A percentile compares a stretch with the other conserved stretches of the same genome.
These are phyloP conservation scores for Phytophthora vignae DNA, from an alignment of 352 stramenopile species.

Conservation along the genomic window DNA sequence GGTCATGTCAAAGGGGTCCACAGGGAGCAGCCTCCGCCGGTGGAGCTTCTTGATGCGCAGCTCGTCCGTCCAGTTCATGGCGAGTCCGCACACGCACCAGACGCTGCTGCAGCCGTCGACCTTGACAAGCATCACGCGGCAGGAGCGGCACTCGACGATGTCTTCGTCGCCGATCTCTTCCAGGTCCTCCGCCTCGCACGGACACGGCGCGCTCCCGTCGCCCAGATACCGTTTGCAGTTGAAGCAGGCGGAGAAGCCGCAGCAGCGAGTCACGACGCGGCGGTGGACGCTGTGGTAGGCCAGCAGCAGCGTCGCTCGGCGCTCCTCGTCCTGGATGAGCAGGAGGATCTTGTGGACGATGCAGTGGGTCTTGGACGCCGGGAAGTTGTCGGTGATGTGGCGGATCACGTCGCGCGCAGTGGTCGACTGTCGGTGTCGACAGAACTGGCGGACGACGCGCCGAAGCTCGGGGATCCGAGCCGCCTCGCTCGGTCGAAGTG, in stretches of 20 bases:
- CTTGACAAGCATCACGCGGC: constrained; percentile 57
- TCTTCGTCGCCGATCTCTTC: constrained; percentile 30
- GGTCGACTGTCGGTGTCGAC: constrained; percentile 16
- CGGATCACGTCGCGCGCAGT: constrained; percentile 30
- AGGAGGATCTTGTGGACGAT: constrained; percentile 35
- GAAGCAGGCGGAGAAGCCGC: constrained; percentile 38
- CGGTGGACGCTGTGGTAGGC: constrained; percentile 40
- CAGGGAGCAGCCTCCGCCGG: constrained; percentile 36
- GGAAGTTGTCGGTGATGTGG: constrained; percentile 19
- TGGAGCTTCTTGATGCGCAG: constrained; percentile 19
- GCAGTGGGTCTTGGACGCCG: constrained; percentile 13
- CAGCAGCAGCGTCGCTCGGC: constrained; percentile 52
- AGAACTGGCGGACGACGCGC: constrained; percentile 25
- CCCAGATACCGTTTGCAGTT: constrained; percentile 39
- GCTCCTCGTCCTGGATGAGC: constrained; percentile 49
- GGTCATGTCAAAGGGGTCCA: constrained; percentile 46
- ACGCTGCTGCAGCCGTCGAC: constrained; percentile 56
- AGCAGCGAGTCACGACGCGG: constrained; percentile 46
- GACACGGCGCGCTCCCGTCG: constrained; percentile 12
- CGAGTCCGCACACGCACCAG: constrained; percentile 46
- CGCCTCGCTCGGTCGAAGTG: constrained; percentile 16
- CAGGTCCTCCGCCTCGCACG: constrained; percentile 17
- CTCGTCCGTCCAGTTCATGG: constrained; percentile 47
- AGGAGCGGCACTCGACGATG: constrained; percentile 48
- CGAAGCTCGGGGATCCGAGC: constrained; percentile 22